These are phyloP conservation scores for Candida fluviatilis DNA, from an alignment of 805 yeast species.

Conservation along the genomic window DNA sequence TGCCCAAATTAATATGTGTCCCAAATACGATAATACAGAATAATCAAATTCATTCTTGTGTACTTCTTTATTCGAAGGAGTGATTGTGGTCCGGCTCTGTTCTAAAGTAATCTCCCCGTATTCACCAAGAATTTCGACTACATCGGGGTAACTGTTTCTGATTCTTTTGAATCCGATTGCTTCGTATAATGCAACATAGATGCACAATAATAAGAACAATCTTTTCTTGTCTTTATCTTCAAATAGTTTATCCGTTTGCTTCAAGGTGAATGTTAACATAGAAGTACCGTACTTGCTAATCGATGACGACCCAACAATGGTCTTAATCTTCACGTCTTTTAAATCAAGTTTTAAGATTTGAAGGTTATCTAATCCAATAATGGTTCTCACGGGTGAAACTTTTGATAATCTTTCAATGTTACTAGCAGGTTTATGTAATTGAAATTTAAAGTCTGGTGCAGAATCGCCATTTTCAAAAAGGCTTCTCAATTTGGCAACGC, in stretches of 20 bases:
- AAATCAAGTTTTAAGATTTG: conserved; percentile 28
- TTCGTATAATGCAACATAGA: conserved; percentile 33
- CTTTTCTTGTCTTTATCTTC: conserved; percentile 14
- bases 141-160: conserved; percentile 18
- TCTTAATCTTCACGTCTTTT: conserved; percentile 36
- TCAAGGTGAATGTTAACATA: conserved; percentile 21
- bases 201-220: conserved; percentile 27
- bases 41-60: conserved; percentile 37
- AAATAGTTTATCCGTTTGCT: conserved; percentile 22
- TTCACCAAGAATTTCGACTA: conserved; percentile 24
- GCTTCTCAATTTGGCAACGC: background rate
- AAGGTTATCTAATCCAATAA: conserved; percentile 32
- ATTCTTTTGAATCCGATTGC: conserved; percentile 30
- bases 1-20: conserved; percentile 38
- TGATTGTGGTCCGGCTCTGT: conserved; percentile 28
- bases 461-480: conserved; percentile 1
- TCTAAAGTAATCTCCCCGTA: conserved; percentile 29
- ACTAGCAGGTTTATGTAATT: background rate
- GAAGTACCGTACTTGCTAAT: conserved; percentile 25
- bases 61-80: conserved; percentile 28
- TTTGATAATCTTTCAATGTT: conserved; percentile 25
- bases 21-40: conserved; percentile 33
- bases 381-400: conserved; percentile 30
- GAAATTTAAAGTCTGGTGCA: background rate
- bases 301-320: conserved; percentile 28